Percentiles rank a stretch among this genome's conserved stretches.
Conservation (phyloP, 768 basidiomycete species). For the Floccularia luteovirens region DNA sequence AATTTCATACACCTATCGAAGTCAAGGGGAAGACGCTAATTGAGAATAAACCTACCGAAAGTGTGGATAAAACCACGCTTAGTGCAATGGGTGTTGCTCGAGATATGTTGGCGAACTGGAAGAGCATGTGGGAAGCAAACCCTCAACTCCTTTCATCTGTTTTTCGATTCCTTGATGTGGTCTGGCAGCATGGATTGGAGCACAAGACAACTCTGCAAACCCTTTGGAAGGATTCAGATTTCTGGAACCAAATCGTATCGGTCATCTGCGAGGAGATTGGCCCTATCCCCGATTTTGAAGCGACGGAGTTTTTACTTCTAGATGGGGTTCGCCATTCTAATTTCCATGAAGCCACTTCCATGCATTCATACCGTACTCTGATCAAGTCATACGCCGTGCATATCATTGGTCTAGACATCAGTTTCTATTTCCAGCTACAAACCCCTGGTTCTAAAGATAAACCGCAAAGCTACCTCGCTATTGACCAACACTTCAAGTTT, state of each 20-base stretch:
- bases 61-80: conserved; percentile 24
- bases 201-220: conserved; percentile 53
- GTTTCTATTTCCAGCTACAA: conserved; percentile 42
- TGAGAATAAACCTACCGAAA: conserved; percentile 19
- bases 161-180: conserved; percentile 66
- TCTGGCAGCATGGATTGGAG: conserved; percentile 77
- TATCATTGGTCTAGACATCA: conserved; percentile 70
- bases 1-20: conserved; percentile 43
- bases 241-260: conserved; percentile 66
- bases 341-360: conserved; percentile 52
- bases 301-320: conserved; percentile 34
- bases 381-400: conserved; percentile 71
- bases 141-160: conserved; percentile 70
- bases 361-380: conserved; percentile 61
- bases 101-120: conserved; percentile 63
- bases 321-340: conserved; percentile 47
- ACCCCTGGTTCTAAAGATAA: conserved; percentile 22
- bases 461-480: conserved; percentile 51
- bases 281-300: conserved; percentile 62
- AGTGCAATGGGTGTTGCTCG: conserved; percentile 67
- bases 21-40: conserved; percentile 35
- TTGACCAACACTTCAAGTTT: conserved; percentile 49
- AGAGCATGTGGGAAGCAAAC: conserved; percentile 68
- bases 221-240: conserved; percentile 45
- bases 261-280: conserved; percentile 67